phyloP scores from a whole-genome alignment of 306 rosid genomes.

The Corylus avellana region DNA sequence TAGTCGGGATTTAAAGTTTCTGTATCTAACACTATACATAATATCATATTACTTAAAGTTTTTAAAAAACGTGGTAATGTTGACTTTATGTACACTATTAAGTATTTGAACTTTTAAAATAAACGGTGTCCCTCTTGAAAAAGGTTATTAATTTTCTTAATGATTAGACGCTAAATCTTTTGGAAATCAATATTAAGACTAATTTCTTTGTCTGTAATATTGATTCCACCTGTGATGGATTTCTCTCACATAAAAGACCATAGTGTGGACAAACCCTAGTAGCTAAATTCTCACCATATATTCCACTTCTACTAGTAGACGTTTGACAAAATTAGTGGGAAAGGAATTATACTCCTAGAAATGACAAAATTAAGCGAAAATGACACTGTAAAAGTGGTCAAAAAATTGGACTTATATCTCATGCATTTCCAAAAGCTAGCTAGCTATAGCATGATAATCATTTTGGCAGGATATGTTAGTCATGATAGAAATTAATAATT shows the following conservation, averaged over 20 bases:
- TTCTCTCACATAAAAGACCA: neutral
- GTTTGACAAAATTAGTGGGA: conserved; percentile 25
- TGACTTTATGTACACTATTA: too few species aligned
- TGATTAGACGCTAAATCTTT: neutral
- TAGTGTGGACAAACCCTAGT: conserved; percentile 20
- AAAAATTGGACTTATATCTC: conserved; percentile 23
- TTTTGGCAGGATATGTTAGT: neutral
- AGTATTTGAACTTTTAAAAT: too few species aligned
- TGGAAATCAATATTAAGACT: neutral
- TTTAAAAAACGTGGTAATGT: too few species aligned
- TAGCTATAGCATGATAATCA: neutral
- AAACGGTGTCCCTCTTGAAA: too few species aligned
- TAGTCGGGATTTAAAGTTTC: too few species aligned
- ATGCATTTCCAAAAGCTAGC: conserved; percentile 31
- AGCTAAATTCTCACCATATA: neutral
- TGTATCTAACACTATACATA: too few species aligned
- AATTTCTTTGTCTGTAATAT: neutral
- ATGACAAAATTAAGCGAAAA: conserved; percentile 26
- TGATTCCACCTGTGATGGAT: neutral
- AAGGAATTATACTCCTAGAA: conserved; percentile 9
- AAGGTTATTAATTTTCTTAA: neutral
- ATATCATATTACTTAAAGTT: too few species aligned
- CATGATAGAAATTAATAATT: too few species aligned
- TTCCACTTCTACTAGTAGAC: conserved; percentile 14
- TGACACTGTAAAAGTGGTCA: conserved; percentile 38